These are phyloP conservation scores for Calonectria pseudoturangicola DNA, from an alignment of 2,329 filamentous ascomycete genomes.

Conservation along the genomic window DNA sequence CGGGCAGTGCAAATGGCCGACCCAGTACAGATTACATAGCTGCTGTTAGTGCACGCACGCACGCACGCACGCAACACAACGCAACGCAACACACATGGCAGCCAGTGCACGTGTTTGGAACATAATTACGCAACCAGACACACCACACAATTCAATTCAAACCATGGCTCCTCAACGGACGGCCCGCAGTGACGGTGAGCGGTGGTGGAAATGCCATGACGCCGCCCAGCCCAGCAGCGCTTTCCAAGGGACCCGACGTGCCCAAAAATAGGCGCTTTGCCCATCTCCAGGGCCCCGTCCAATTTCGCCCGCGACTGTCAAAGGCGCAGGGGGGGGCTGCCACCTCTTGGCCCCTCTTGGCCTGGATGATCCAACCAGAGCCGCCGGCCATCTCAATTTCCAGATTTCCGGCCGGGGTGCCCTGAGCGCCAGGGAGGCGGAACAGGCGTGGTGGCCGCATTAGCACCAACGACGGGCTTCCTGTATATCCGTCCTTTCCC, in stretches of 20 bases:
- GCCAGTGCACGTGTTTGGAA: background rate
- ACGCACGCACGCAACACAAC: background rate
- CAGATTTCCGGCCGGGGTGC: background rate
- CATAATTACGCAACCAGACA: background rate
- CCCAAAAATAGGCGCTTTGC: conserved; percentile 32
- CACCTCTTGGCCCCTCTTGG: background rate
- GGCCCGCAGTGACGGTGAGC: conserved; percentile 8
- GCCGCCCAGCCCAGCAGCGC: background rate
- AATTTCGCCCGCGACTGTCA: conserved; percentile 39
- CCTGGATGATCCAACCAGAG: conserved; percentile 31
- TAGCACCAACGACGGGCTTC: conserved; percentile 17
- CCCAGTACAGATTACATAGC: background rate
- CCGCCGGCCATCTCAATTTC: conserved; percentile 31
- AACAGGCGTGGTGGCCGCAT: conserved; percentile 21
- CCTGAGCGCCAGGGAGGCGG: conserved; percentile 2
- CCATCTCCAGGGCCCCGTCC: conserved; percentile 14
- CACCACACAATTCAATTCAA: background rate
- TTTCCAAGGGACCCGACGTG: conserved; percentile 5
- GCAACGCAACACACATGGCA: background rate
- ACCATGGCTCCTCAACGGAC: no score
- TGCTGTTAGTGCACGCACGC: no score
- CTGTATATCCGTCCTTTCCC: conserved; percentile 3
- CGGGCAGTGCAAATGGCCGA: no score
- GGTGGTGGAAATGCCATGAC: conserved; percentile 11
- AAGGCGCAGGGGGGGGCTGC: conserved; percentile 9